A percentile compares a stretch with the other conserved stretches of the same genome.
phyloP scores from a whole-genome alignment of 2,329 filamentous ascomycete genomes.

The Camillea tinctor region DNA sequence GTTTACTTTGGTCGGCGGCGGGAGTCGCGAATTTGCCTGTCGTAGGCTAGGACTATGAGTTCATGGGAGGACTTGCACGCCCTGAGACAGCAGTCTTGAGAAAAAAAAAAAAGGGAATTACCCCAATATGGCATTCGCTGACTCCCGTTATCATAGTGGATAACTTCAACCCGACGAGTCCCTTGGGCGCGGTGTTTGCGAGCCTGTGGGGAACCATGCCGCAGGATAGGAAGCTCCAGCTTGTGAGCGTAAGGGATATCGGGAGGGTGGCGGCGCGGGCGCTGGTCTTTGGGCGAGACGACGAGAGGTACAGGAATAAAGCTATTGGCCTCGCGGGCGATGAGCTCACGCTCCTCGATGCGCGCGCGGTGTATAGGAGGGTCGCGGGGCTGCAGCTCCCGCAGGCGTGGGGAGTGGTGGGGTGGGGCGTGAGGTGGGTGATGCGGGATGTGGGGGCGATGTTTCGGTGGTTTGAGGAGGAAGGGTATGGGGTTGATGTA shows the following conservation, averaged over 20 bases:
- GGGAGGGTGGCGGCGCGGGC: conserved; percentile 37
- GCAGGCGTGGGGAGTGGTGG: conserved; percentile 32
- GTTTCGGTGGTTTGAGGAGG: conserved; percentile 38
- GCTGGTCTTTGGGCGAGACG: conserved; percentile 20
- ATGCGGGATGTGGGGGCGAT: conserved; percentile 34
- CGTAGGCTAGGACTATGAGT: too few relatives aligned
- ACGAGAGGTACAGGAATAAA: conserved; percentile 26
- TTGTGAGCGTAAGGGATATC: conserved; percentile 39
- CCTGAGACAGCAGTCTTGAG: too few relatives aligned
- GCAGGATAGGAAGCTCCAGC: conserved; percentile 33
- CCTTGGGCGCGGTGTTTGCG: conserved; percentile 33
- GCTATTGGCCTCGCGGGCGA: conserved; percentile 37
- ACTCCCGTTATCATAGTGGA: too few relatives aligned
- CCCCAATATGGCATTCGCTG: too few relatives aligned
- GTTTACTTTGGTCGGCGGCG: too few relatives aligned
- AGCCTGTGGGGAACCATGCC: conserved; percentile 32
- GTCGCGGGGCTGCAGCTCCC: conserved; percentile 30
- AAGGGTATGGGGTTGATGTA: conserved; percentile 42
- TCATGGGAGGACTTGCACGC: too few relatives aligned
- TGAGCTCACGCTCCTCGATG: conserved; percentile 34
- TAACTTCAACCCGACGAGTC: conserved; percentile 35
- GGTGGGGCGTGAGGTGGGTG: conserved; percentile 28
- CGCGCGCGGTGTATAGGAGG: conserved; percentile 27
- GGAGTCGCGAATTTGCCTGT: too few relatives aligned
- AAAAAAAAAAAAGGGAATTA: too few relatives aligned